Evolutionary conservation across 1,284 basidiomycete species (phyloP).

Genomic region (Takashimella tepidaria): DNA sequence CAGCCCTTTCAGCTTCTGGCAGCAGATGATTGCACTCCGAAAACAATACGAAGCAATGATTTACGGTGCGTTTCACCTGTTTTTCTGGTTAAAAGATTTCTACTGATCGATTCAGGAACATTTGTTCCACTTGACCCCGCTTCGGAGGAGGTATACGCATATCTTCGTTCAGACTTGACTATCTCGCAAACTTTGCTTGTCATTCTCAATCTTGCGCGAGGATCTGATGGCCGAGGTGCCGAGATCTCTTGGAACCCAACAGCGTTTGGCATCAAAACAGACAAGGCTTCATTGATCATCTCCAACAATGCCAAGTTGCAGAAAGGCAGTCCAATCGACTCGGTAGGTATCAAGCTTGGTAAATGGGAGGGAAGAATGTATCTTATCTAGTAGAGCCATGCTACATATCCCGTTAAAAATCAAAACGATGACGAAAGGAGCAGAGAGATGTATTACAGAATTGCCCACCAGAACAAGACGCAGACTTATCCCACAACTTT

Average conservation of each 20-base stretch:
- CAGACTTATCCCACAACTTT: too few relatives aligned
- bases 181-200: conserved; percentile 26
- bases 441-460: too few relatives aligned
- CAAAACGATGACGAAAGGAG: too few relatives aligned
- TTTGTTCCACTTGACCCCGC: conserved; percentile 40
- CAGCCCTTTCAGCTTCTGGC: conserved; percentile 37
- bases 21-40: conserved; percentile 40
- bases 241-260: conserved; percentile 5
- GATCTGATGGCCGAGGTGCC: conserved; percentile 15
- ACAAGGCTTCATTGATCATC: conserved; percentile 21
- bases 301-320: conserved; percentile 17
- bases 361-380: neutral
- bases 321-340: neutral
- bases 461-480: too few relatives aligned
- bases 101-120: too few relatives aligned
- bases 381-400: neutral
- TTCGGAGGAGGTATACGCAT: conserved; percentile 41
- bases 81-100: too few relatives aligned
- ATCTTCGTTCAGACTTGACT: conserved; percentile 34
- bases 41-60: conserved; percentile 37
- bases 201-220: conserved; percentile 37
- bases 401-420: too few relatives aligned
- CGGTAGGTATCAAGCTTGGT: neutral
- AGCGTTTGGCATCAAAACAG: conserved; percentile 16
- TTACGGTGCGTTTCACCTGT: conserved; percentile 44